Base-by-base conservation (phyloP, 352 stramenopile genomes). In the Globisporangium heterothallicum region DNA sequence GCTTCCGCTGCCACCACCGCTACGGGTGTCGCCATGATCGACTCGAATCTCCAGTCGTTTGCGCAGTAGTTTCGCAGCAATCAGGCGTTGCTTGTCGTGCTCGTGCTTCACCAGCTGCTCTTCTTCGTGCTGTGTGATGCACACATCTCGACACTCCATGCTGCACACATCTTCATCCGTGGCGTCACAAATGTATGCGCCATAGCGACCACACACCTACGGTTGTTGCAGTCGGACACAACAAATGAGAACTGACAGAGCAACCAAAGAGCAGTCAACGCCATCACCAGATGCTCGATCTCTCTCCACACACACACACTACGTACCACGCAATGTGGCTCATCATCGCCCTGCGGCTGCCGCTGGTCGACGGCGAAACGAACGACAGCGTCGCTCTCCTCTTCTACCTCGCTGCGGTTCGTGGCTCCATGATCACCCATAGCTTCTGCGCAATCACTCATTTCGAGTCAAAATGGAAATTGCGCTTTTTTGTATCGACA, bases 121-220 rank as follows among this genome's bases (percentile, higher is more conserved):
- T 24, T 53, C 42, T 16, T 42, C 40, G 2, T 58, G 22, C 42
- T 65, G 62, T 4, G 51, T 35, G 0, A 70, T 42, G 42, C 69
- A 82, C 6, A 71, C 10, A 35, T 89, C 68, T 18, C 81, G 76
- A 48, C 81, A 92, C 53, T 92, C 72, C 6, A 92, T 46, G 56
- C 77, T 90, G 59, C 84, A 94, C 12, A 94, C 84, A 64, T 94
- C 79, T 50, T 92, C 67, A 36, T 92, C 75, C 0, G 84, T 94
- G 22, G 58, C 65, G 46, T 94, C 84, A 48, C 84, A 92, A 43
- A 92, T 64, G 49, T 92, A 94, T 27, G 74, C 78, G 58, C 84
- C 84, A 35, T 74, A 92, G 29, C 77, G 74, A 16, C 72, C 70
- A 36, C 84, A 94, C 7, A 91, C 53, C 74, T 38, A 38, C n/a